Conservation (phyloP, 164 flowering plant species). For the Litsea cubeba region DNA sequence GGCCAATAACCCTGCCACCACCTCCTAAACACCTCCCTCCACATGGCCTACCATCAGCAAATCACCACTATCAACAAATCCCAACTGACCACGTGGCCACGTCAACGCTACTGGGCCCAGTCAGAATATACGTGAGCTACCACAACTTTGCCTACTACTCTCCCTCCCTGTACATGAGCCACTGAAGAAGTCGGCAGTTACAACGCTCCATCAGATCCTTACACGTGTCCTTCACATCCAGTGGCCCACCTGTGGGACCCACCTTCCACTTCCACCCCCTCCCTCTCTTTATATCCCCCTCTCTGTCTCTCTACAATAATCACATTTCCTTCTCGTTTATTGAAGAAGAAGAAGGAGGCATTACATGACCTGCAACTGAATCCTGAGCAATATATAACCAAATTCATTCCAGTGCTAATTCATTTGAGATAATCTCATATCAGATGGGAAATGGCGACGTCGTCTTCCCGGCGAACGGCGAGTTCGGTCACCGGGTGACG, state of each 20-base stretch:
- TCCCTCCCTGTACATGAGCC: too few species aligned
- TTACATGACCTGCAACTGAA: neutral
- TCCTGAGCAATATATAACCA: neutral
- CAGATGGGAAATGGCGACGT: slow-evolving; percentile 21
- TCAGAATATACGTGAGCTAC: neutral
- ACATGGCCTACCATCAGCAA: too few species aligned
- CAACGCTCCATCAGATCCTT: neutral
- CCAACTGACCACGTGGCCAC: too few species aligned
- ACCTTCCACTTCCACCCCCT: neutral
- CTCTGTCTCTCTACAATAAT: neutral
- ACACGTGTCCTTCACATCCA: neutral
- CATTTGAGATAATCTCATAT: neutral
- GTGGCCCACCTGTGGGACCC: neutral
- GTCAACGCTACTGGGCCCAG: neutral
- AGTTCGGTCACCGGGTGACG: slow-evolving; percentile 41
- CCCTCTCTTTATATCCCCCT: neutral
- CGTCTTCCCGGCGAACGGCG: slow-evolving; percentile 10
- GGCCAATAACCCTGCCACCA: too few species aligned
- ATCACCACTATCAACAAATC: too few species aligned
- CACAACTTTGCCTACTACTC: neutral
- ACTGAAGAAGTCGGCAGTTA: too few species aligned
- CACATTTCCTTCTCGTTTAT: neutral
- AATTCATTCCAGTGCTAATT: neutral
- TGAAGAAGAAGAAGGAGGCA: neutral
- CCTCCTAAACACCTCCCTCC: too few species aligned